Evolutionary conservation across 257 asterid genomes (phyloP).

Genomic region (Craterostigma plantagineum): DNA sequence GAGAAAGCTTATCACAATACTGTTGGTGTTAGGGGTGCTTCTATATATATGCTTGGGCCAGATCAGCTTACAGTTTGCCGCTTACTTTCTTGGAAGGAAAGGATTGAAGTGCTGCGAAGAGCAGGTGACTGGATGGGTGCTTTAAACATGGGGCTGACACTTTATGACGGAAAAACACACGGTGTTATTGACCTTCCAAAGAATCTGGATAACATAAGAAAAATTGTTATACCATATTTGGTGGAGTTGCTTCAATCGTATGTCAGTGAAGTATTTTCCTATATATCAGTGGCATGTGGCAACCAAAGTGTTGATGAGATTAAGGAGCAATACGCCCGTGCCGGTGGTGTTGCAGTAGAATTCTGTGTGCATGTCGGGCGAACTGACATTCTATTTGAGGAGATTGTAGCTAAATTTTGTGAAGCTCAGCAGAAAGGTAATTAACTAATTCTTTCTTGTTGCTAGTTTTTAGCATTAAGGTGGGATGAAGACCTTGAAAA

Average conservation of each 20-base stretch:
- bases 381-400: constrained; percentile 87
- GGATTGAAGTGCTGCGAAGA: constrained; percentile 70
- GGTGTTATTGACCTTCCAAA: constrained; percentile 87
- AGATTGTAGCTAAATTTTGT: constrained; percentile 45
- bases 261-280: constrained; percentile 83
- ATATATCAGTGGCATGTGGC: constrained; percentile 55
- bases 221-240: constrained; percentile 63
- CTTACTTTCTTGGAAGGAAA: constrained; percentile 95
- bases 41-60: constrained; percentile 65
- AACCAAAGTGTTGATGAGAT: constrained; percentile 43
- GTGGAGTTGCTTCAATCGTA: constrained; percentile 68
- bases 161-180: constrained; percentile 79
- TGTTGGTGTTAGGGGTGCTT: constrained; percentile 79
- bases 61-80: constrained; percentile 67
- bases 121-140: constrained; percentile 99
- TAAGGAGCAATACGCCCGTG: constrained; percentile 83
- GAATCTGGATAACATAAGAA: constrained; percentile 47
- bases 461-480: not conserved
- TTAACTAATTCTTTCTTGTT: constrained; percentile 2
- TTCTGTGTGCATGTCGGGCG: constrained; percentile 83
- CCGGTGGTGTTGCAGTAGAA: constrained; percentile 94
- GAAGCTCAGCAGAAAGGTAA: constrained; percentile 68
- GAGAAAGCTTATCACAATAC: constrained; percentile 83
- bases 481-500: no score
- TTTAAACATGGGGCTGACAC: constrained; percentile 75